phyloP scores from a whole-genome alignment of 2,329 filamentous ascomycete genomes.

The Aspergillus ochraceus region DNA sequence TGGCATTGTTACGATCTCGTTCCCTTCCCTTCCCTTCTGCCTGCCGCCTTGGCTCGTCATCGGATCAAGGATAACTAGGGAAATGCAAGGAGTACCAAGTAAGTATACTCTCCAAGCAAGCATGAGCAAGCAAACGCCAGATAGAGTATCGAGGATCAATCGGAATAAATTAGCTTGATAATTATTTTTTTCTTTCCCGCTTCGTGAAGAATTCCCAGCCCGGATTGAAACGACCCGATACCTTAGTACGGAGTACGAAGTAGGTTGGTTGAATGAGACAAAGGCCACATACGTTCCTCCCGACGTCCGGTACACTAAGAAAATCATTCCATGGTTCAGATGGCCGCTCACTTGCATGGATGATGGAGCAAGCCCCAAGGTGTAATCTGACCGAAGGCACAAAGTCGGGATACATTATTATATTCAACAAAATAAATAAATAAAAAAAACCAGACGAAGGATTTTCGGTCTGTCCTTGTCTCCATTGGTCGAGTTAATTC shows the following conservation, averaged over 20 bases:
- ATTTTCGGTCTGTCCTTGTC: background rate
- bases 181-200: background rate
- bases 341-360: background rate
- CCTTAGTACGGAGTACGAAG: too few species aligned
- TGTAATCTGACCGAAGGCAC: background rate
- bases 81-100: background rate
- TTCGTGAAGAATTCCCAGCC: background rate
- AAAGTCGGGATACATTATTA: background rate
- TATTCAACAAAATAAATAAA: background rate
- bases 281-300: constrained; percentile 7
- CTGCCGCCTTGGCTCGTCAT: background rate
- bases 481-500: background rate
- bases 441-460: background rate
- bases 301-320: constrained; percentile 22
- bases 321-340: constrained; percentile 16
- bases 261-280: background rate
- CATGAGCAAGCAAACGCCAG: background rate
- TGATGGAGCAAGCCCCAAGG: background rate
- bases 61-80: too few species aligned
- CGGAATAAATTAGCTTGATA: background rate
- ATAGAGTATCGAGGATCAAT: background rate
- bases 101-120: background rate
- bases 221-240: background rate
- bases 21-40: background rate
- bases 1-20: background rate